Percentiles rank a stretch among this genome's conserved stretches.
Conservation (phyloP, 1,139 yeast genomes). For the Sugiyamaella paludigena region DNA sequence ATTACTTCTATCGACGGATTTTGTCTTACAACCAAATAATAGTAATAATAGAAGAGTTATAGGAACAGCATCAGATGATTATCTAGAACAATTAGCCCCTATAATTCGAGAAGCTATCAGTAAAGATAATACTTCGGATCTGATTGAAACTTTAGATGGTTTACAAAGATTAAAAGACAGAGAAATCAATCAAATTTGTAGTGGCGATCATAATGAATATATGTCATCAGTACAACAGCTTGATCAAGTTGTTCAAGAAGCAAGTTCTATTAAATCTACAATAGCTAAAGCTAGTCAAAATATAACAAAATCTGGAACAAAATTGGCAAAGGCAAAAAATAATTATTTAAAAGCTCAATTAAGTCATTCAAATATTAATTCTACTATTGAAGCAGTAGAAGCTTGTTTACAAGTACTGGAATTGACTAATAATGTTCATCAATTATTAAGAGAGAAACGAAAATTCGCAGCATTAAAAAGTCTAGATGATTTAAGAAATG, state of each 20-base stretch:
- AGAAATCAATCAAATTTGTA: constrained; percentile 61
- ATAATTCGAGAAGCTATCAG: constrained; percentile 67
- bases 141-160: constrained; percentile 55
- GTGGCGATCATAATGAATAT: constrained; percentile 56
- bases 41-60: constrained; percentile 7
- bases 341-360: constrained; percentile 31
- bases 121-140: constrained; percentile 53
- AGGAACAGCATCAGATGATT: constrained; percentile 54
- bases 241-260: constrained; percentile 52
- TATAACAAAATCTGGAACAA: constrained; percentile 61
- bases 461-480: constrained; percentile 86
- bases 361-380: constrained; percentile 35
- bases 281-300: constrained; percentile 51
- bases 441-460: constrained; percentile 67
- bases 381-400: constrained; percentile 39
- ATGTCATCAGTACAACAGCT: constrained; percentile 55
- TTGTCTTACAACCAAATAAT: constrained; percentile 23
- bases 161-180: constrained; percentile 60
- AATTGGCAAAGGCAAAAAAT: constrained; percentile 51
- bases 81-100: constrained; percentile 77
- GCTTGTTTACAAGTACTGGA: constrained; percentile 80
- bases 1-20: constrained; percentile 32
- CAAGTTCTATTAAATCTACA: constrained; percentile 53
- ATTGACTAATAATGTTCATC: constrained; percentile 81
- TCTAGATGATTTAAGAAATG: constrained; percentile 66